These are phyloP conservation scores for Saccharomyces pastorianus DNA, from an alignment of 1,139 yeast genomes.

Conservation along the genomic window DNA sequence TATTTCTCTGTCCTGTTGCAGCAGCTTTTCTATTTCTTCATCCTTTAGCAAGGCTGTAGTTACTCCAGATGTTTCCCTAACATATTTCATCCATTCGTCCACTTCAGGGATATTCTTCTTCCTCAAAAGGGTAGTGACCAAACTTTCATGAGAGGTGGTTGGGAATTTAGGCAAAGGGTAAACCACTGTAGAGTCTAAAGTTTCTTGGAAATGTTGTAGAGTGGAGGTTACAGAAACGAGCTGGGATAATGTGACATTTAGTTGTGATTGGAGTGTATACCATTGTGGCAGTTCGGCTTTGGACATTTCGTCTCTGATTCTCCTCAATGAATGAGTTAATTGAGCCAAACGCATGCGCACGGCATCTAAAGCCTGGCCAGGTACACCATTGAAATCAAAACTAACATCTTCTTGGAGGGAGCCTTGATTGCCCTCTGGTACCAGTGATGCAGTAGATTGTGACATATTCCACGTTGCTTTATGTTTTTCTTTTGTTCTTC, in stretches of 20 bases:
- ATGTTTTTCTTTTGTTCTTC: neutral
- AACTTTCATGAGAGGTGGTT: slow-evolving; percentile 70
- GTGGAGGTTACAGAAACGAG: slow-evolving; percentile 64
- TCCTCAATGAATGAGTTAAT: slow-evolving; percentile 39
- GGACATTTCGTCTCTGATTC: slow-evolving; percentile 39
- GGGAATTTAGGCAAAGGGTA: slow-evolving; percentile 83
- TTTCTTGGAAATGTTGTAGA: slow-evolving; percentile 51
- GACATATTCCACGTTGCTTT: slow-evolving; percentile 4
- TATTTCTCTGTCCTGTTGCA: slow-evolving; percentile 44
- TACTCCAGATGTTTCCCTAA: slow-evolving; percentile 37
- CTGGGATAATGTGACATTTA: slow-evolving; percentile 76
- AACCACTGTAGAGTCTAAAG: slow-evolving; percentile 59
- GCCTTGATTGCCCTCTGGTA: slow-evolving; percentile 6
- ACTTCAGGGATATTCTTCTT: slow-evolving; percentile 88
- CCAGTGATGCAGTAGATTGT: slow-evolving; percentile 5
- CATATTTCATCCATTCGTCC: slow-evolving; percentile 70
- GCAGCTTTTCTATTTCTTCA: slow-evolving; percentile 20
- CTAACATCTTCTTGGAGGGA: slow-evolving; percentile 16
- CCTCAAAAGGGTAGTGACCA: slow-evolving; percentile 72
- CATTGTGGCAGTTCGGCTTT: slow-evolving; percentile 34
- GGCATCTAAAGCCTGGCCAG: slow-evolving; percentile 53
- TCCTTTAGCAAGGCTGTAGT: slow-evolving; percentile 16
- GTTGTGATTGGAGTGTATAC: slow-evolving; percentile 62
- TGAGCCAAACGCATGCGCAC: slow-evolving; percentile 54
- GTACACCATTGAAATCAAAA: slow-evolving; percentile 38